Percentiles rank a stretch among this genome's conserved stretches.
Evolutionary conservation across 1,139 yeast genomes (phyloP).

Genomic region (Geotrichum histeridarum): DNA sequence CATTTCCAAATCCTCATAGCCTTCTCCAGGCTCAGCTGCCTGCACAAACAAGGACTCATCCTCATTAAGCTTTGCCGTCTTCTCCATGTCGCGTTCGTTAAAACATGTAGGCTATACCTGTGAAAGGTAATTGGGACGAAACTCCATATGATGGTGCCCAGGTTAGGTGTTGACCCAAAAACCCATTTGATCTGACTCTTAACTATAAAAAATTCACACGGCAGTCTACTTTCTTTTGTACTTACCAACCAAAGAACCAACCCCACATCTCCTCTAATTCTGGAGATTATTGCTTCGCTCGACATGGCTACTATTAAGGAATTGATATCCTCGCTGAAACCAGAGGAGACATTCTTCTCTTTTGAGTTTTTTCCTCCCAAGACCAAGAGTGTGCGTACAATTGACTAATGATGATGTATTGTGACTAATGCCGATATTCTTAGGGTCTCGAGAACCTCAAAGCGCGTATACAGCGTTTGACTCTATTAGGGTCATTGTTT

Average conservation of each 20-base stretch:
- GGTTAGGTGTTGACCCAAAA: too few species aligned
- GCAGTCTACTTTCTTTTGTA: too few species aligned
- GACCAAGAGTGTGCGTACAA: conserved; percentile 55
- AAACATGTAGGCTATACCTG: too few species aligned
- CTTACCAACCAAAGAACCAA: too few species aligned
- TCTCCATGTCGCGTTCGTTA: too few species aligned
- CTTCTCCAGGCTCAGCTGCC: conserved; percentile 9
- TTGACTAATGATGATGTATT: not conserved
- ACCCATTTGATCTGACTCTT: too few species aligned
- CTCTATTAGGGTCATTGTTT: conserved; percentile 79
- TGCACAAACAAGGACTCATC: conserved; percentile 15
- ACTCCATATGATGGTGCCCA: too few species aligned
- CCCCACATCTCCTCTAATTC: too few species aligned
- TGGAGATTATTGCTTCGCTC: not conserved
- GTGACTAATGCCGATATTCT: not conserved
- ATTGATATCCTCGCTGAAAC: conserved; percentile 47
- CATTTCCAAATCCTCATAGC: conserved; percentile 15
- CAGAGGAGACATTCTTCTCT: conserved; percentile 64
- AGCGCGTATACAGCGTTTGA: conserved; percentile 84
- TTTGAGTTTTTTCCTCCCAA: conserved; percentile 97
- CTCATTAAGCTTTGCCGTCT: not conserved
- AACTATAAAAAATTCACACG: too few species aligned
- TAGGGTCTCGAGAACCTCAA: conserved; percentile 74
- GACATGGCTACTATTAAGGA: conserved; percentile 50
- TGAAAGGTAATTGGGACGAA: too few species aligned